phyloP scores from a whole-genome alignment of 352 stramenopile genomes.

The Phytophthora niederhauseri region DNA sequence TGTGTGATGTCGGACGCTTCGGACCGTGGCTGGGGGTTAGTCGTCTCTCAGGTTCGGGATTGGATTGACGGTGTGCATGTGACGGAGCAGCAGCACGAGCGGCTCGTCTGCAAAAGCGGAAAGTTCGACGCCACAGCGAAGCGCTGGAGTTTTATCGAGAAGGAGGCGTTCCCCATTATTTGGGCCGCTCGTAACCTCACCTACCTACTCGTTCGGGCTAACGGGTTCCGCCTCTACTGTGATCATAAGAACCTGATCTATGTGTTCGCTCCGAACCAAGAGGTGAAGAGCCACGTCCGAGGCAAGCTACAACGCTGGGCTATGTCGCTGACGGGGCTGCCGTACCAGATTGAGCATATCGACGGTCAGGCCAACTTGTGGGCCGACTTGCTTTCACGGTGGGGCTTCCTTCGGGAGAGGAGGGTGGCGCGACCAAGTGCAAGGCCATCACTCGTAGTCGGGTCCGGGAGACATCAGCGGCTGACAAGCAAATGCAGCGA shows the following conservation, averaged over 20 bases:
- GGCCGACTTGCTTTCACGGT: constrained; percentile 9
- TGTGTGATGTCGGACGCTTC: constrained; percentile 3
- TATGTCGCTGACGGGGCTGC: background rate
- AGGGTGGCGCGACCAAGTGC: background rate
- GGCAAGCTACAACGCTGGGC: constrained; percentile 31
- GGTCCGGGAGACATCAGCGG: background rate
- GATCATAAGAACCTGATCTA: constrained; percentile 37
- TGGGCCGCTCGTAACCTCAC: constrained; percentile 9
- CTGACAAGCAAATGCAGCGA: background rate
- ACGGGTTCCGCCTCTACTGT: constrained; percentile 20
- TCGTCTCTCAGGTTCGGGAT: background rate
- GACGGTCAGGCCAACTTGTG: constrained; percentile 6
- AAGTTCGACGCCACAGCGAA: constrained; percentile 5
- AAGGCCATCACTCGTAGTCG: background rate
- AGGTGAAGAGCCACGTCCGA: constrained; percentile 21
- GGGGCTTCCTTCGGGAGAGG: background rate
- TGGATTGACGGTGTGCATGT: background rate
- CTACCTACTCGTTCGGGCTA: constrained; percentile 15
- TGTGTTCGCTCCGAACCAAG: constrained; percentile 16
- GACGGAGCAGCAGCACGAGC: constrained; percentile 4
- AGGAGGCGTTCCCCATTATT: constrained; percentile 27
- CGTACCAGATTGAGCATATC: constrained; percentile 25
- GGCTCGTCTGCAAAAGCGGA: constrained; percentile 17
- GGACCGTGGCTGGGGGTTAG: background rate
- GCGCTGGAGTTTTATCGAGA: constrained; percentile 27